phyloP scores from a whole-genome alignment of 805 yeast species.

The Ogataea pini region DNA sequence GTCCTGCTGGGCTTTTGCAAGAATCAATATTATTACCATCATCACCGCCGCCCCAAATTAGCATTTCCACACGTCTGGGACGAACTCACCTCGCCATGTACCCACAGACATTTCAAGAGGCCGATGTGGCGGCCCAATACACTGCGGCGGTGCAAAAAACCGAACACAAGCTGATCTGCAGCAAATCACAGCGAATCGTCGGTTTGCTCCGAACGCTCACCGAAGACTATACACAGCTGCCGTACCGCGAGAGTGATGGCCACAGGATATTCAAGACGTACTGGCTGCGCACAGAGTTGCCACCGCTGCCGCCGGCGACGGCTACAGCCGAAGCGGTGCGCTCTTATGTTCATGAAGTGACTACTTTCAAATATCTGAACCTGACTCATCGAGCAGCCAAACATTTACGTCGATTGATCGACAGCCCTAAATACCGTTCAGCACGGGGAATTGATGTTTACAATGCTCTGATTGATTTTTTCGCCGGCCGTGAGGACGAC shows the following conservation, averaged over 20 bases:
- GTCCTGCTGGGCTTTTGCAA: neutral
- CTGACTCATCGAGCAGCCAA: slow-evolving; percentile 15
- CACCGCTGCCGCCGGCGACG: slow-evolving; percentile 6
- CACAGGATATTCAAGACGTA: slow-evolving; percentile 19
- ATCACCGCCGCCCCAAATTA: neutral
- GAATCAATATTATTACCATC: neutral
- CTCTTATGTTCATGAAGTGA: slow-evolving; percentile 16
- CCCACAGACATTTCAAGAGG: neutral
- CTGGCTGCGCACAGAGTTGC: slow-evolving; percentile 17
- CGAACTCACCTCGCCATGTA: neutral
- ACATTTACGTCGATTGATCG: slow-evolving; percentile 16
- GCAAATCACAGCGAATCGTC: slow-evolving; percentile 13
- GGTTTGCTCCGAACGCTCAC: slow-evolving; percentile 14
- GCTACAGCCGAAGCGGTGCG: slow-evolving; percentile 8
- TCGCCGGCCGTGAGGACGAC: slow-evolving; percentile 39
- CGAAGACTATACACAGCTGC: slow-evolving; percentile 12
- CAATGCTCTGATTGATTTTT: slow-evolving; percentile 37
- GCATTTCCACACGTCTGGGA: neutral
- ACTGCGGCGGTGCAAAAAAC: slow-evolving; percentile 4
- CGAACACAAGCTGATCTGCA: slow-evolving; percentile 5
- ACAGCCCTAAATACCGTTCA: slow-evolving; percentile 6
- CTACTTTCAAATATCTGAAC: slow-evolving; percentile 21
- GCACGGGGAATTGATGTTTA: slow-evolving; percentile 13
- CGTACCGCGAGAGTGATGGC: slow-evolving; percentile 8
- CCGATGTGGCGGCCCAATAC: neutral